Base-by-base conservation (phyloP, 2,329 filamentous ascomycete genomes). In the Pyrenochaeta sp. region DNA sequence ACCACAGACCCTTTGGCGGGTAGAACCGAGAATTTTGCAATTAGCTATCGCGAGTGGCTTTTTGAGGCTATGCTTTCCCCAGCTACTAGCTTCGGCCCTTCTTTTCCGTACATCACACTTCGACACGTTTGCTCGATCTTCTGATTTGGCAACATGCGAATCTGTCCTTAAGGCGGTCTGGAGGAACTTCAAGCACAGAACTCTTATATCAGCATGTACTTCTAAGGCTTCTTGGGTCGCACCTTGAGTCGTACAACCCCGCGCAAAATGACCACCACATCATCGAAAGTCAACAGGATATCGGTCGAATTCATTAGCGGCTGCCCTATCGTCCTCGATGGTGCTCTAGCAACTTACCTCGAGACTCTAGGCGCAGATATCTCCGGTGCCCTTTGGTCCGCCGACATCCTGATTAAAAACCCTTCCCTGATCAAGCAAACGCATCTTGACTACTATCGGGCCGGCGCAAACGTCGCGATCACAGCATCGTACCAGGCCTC, bases 401-500 rank as follows among this genome's bases (percentile, higher is more conserved):
- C 79, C 24, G 75, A 77, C 45, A 68, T 79, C 7, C 75, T 83
- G 2, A 61, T 71, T 40, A 70, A 77, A 28, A 63, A 77, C n/a
- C 78, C 81, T 0, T 62, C 71, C 2, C 71, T 78, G 50, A 82
- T 83, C 47, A 70, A 77, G 48, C 61, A 74, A 61, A 76, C 82
- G 5, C 81, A 83, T 64, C 62, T 76, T 22, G 77, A 80, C 59
- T 83, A 82, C 67, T 83, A 72, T 66, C 62, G 68, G 6, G 74
- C 80, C 10, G 80, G 81, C 36, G 80, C 81, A n/a, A 72, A 80
- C 50, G 69, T 83, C 28, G 80, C 79, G 10, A 83, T 80, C 64
- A 83, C 81, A 32, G 75, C 80, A 5, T 80, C 77, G 13, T 83
- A 83, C 59, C 81, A 83, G 67, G 80, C 81, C 2, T 78, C 77